These are phyloP conservation scores for Chlorella sp. DNA, from an alignment of 139 green algal species.

Conservation along the genomic window DNA sequence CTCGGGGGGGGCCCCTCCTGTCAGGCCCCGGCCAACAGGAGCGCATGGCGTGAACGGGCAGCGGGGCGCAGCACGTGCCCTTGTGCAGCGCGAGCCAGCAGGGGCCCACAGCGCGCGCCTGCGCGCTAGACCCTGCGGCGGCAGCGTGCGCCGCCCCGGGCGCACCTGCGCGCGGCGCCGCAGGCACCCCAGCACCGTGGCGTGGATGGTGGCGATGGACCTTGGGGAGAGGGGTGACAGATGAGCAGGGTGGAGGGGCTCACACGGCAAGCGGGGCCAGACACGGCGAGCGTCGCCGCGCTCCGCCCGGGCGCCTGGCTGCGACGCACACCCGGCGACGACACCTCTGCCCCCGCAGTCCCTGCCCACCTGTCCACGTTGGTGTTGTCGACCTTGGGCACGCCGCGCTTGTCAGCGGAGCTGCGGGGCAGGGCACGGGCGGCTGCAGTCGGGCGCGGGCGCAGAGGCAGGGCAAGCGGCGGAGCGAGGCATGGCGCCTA, in stretches of 20 bases:
- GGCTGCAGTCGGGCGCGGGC: not conserved
- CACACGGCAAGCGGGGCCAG: too few relatives aligned
- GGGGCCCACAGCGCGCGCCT: not conserved
- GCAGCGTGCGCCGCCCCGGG: not conserved
- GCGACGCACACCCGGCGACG: too few relatives aligned
- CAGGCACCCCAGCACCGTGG: conserved; percentile 77
- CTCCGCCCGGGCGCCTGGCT: too few relatives aligned
- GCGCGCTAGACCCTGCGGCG: not conserved
- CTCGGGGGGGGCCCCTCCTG: not conserved
- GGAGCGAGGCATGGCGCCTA: too few relatives aligned
- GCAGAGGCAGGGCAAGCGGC: not conserved
- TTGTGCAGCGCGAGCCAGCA: not conserved
- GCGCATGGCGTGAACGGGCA: not conserved
- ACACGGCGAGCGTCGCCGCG: too few relatives aligned
- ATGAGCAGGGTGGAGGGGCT: too few relatives aligned
- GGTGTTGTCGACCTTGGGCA: conserved; percentile 93
- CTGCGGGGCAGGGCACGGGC: not conserved
- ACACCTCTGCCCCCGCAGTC: too few relatives aligned
- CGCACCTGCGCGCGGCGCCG: conserved; percentile 23
- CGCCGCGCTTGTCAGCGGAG: conserved; percentile 69
- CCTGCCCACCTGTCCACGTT: conserved; percentile 92
- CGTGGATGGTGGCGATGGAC: conserved; percentile 89
- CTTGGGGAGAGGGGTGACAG: too few relatives aligned
- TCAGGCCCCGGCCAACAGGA: not conserved
- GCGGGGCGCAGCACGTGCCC: not conserved